Evolutionary conservation across 208 protist species (phyloP).

Genomic region (Leishmania turanica): DNA sequence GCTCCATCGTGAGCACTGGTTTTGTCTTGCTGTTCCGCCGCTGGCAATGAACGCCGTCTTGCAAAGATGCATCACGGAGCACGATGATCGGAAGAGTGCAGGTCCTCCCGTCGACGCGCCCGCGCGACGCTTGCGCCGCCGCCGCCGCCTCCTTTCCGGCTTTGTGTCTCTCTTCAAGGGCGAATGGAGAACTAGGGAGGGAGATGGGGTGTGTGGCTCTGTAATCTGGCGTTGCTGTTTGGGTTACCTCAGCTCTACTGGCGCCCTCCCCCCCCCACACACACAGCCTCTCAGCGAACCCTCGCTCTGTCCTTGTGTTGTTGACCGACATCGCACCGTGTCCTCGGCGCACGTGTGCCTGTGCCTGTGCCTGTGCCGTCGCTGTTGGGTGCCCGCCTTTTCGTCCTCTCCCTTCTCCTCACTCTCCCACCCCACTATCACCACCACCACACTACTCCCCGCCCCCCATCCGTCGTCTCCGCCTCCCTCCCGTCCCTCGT

Average conservation of each 20-base stretch:
- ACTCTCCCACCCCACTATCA: not conserved
- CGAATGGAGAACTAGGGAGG: not conserved
- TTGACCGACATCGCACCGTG: not conserved
- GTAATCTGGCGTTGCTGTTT: not conserved
- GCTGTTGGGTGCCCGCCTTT: not conserved
- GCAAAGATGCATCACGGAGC: not conserved
- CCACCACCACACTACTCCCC: not conserved
- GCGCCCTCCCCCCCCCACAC: not conserved
- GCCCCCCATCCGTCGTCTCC: not conserved
- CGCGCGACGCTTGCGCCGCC: not conserved
- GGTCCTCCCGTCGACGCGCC: not conserved
- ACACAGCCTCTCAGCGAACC: not conserved
- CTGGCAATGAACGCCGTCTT: not conserved
- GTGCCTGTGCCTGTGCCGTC: not conserved
- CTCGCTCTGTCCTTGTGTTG: not conserved
- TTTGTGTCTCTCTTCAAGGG: not conserved
- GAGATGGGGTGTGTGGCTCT: not conserved
- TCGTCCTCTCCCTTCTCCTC: not conserved
- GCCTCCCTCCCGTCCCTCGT: not conserved
- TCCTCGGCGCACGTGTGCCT: not conserved
- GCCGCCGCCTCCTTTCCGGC: not conserved
- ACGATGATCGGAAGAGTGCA: not conserved
- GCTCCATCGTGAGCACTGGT: too few relatives aligned
- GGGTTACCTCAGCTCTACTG: not conserved
- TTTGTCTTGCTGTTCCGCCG: not conserved